These are phyloP conservation scores for Moesziomyces sp. DNA, from an alignment of 1,284 basidiomycete species.

Conservation along the genomic window DNA sequence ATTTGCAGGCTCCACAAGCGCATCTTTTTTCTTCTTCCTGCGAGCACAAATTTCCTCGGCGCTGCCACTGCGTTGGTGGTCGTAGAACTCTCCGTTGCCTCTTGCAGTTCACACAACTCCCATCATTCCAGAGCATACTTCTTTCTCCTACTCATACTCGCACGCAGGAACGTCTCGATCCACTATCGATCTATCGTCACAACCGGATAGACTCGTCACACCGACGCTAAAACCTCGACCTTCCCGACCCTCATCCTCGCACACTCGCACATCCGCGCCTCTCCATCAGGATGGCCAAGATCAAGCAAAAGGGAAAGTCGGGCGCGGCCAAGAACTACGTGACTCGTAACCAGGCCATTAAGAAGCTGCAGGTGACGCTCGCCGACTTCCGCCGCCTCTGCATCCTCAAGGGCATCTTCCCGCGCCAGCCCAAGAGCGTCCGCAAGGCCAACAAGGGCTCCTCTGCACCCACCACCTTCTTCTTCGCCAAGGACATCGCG, in stretches of 20 bases:
- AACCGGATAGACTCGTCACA: constrained; percentile 3
- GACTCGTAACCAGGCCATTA: constrained; percentile 79
- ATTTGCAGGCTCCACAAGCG: constrained; percentile 7
- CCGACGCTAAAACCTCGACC: not conserved
- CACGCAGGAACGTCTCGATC: constrained; percentile 4
- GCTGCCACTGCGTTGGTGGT: too few species aligned
- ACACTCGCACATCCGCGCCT: not conserved
- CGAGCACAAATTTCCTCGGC: too few species aligned
- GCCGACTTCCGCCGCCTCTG: constrained; percentile 97
- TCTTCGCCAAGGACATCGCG: constrained; percentile 97
- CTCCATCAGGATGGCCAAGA: constrained; percentile 78
- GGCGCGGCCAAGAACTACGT: constrained; percentile 77
- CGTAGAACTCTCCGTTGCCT: too few species aligned
- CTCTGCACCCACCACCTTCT: constrained; percentile 95
- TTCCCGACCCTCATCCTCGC: not conserved
- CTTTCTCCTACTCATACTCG: too few species aligned
- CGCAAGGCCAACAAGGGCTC: constrained; percentile 98
- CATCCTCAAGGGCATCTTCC: constrained; percentile 99
- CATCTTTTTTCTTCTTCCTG: not conserved
- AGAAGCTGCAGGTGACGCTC: constrained; percentile 87
- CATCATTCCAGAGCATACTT: too few species aligned
- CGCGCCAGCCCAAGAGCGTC: constrained; percentile 89
- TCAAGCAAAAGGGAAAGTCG: constrained; percentile 82
- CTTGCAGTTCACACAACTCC: too few species aligned
- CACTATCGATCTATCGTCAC: not conserved